phyloP scores from a whole-genome alignment of 225 moss, liverwort and hornwort genomes.

The Physcomitrellopsis africana region DNA sequence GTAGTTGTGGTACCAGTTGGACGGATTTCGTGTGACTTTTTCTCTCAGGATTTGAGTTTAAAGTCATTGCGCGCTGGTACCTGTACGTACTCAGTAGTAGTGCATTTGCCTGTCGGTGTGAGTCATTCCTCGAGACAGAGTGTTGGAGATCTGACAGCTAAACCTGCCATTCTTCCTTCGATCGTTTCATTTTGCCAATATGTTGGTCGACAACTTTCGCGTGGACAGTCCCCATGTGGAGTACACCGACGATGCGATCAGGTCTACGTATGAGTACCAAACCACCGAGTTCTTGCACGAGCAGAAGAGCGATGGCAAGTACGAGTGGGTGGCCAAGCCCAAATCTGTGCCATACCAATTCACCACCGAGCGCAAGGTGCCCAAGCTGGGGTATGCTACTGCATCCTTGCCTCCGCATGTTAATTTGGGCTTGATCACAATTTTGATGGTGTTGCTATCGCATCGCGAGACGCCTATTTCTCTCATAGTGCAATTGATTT shows the following conservation, averaged over 20 bases:
- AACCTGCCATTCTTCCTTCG: background rate
- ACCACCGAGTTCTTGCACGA: constrained; percentile 64
- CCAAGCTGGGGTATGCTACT: constrained; percentile 67
- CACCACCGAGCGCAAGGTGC: constrained; percentile 62
- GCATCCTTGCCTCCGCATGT: too few species aligned
- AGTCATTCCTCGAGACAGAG: background rate
- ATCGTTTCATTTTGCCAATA: constrained; percentile 18
- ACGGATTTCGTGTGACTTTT: constrained; percentile 22
- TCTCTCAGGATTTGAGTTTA: background rate
- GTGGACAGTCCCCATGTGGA: constrained; percentile 78
- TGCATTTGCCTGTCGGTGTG: background rate
- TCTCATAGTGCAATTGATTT: too few species aligned
- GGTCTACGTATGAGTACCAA: constrained; percentile 72
- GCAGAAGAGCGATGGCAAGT: constrained; percentile 52
- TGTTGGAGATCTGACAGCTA: too few species aligned
- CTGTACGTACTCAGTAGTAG: background rate
- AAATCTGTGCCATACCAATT: constrained; percentile 72
- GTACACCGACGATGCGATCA: constrained; percentile 69
- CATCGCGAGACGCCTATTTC: too few species aligned
- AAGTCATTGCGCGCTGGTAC: background rate
- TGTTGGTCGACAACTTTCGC: constrained; percentile 83
- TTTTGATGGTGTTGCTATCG: too few species aligned
- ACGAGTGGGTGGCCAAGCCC: constrained; percentile 69
- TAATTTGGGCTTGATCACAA: too few species aligned
- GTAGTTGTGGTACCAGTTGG: background rate